These are phyloP conservation scores for Neurospora sp. DNA, from an alignment of 495 filamentous ascomycete genomes.

Conservation along the genomic window DNA sequence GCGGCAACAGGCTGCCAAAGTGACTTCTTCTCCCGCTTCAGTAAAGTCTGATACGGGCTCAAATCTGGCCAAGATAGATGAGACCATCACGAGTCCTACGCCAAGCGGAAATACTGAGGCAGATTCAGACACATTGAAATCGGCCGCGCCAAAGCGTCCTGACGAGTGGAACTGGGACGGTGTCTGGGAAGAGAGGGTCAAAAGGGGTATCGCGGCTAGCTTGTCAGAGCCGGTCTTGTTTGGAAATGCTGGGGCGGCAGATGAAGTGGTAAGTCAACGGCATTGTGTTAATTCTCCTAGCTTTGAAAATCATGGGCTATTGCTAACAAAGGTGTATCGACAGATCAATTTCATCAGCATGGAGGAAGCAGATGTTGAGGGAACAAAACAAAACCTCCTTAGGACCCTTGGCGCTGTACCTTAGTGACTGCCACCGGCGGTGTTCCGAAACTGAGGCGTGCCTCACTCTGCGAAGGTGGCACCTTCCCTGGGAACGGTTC, in stretches of 20 bases:
- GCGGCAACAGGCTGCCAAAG: slow-evolving; percentile 19
- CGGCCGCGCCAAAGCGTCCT: slow-evolving; percentile 40
- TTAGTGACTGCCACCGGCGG: slow-evolving; percentile 1
- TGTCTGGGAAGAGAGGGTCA: slow-evolving; percentile 80
- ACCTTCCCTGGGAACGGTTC: neutral
- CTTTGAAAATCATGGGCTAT: neutral
- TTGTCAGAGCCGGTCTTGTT: slow-evolving; percentile 67
- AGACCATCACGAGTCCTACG: neutral
- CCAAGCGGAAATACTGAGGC: neutral
- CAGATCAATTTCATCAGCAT: slow-evolving; percentile 63
- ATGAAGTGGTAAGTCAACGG: slow-evolving; percentile 53
- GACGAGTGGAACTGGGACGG: slow-evolving; percentile 95
- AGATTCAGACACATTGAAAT: slow-evolving; percentile 14
- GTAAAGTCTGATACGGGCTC: neutral
- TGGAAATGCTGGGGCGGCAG: slow-evolving; percentile 48
- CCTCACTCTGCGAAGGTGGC: neutral
- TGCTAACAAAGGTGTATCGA: slow-evolving; percentile 10
- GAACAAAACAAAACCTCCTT: slow-evolving; percentile 50
- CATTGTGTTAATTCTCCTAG: neutral
- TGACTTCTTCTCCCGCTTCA: neutral
- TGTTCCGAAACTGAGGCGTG: neutral
- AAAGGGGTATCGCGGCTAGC: slow-evolving; percentile 64
- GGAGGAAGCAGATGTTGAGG: slow-evolving; percentile 48
- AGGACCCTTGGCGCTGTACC: slow-evolving; percentile 34
- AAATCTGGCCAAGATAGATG: neutral